Evolutionary conservation across 2,329 filamentous ascomycete species (phyloP), one percentile per base, ranked within the genome.

Genomic region (Volutella citrinella): DNA sequence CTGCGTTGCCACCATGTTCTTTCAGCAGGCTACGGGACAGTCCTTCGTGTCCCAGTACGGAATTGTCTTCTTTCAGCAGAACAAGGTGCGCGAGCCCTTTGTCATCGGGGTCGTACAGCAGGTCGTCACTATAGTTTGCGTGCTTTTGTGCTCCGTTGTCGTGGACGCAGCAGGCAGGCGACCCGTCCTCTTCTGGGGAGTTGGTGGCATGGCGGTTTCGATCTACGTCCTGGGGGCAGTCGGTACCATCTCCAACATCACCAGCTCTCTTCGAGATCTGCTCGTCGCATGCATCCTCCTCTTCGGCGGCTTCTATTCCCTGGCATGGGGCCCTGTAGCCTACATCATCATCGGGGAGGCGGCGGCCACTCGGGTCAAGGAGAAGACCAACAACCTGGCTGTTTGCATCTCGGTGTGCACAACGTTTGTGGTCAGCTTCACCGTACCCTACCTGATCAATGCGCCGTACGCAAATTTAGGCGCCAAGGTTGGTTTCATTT

Each of bases 401-500:
- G 44, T 40, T 6, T 43, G 50, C 18, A 52, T 58, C 6, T 58
- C 56, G 4, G 43, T 59, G 4, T 15, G 57, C 17, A 52, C 54
- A 7, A 57, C 53, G 1, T 60, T 59, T 32, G 52, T 50, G 4
- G 55, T 61, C 2, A 54, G 52, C 0, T 66, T 65, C 38, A 57
- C 56, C 1, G 45, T 60, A 10, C 60, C 63, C 0, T 65, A 66
- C 20, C 52, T 68, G 0, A 43, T 64, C n/a, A 51, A 63, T 19
- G 38, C 46, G 2, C 46, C 48, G 3, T 64, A 65, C 27, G 64
- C 60, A 6, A 47, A 46, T 11, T 49, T 67, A 2, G 57, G 52
- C 1, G 51, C 49, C 13, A 62, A 59, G 23, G 52, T 65, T 1
- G 61, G 63, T 4, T 66, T 63, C 28, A 63, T 66, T n/a, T 67